Evolutionary conservation across 768 basidiomycete species (phyloP).

Genomic region (Hypsizygus marmoreus): DNA sequence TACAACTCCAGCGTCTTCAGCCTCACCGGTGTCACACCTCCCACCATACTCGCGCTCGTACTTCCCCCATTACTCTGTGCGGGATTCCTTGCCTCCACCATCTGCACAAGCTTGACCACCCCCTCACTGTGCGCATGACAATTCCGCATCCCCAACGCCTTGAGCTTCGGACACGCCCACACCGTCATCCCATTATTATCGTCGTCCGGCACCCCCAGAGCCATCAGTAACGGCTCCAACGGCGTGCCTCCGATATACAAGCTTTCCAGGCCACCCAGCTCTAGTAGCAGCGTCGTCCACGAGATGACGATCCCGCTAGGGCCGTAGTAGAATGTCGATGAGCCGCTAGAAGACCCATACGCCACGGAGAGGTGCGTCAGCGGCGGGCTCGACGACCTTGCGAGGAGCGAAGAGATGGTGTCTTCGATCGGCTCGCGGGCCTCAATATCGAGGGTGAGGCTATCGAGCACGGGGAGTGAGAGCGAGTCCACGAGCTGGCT

Average conservation of each 20-base stretch:
- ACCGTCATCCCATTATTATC: constrained; percentile 42
- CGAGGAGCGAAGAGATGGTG: constrained; percentile 59
- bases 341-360: constrained; percentile 44
- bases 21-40: constrained; percentile 52
- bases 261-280: constrained; percentile 57
- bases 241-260: constrained; percentile 67
- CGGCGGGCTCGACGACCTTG: constrained; percentile 59
- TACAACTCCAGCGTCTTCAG: constrained; percentile 62
- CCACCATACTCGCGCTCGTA: constrained; percentile 27
- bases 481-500: constrained; percentile 63
- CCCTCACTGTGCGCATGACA: constrained; percentile 69
- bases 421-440: constrained; percentile 77
- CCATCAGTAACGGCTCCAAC: constrained; percentile 61
- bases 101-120: constrained; percentile 66
- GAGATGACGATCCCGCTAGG: constrained; percentile 59
- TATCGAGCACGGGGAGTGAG: constrained; percentile 55
- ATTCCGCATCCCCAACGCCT: constrained; percentile 58
- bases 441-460: constrained; percentile 70
- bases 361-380: constrained; percentile 63
- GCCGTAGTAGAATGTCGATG: constrained; percentile 57
- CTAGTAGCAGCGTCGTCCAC: constrained; percentile 63
- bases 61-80: constrained; percentile 2
- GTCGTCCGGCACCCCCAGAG: constrained; percentile 62
- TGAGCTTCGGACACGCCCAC: constrained; percentile 69
- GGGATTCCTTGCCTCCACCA: constrained; percentile 75